Evolutionary conservation across 495 filamentous ascomycete species (phyloP).

Genomic region (Ramalina intermedia): DNA sequence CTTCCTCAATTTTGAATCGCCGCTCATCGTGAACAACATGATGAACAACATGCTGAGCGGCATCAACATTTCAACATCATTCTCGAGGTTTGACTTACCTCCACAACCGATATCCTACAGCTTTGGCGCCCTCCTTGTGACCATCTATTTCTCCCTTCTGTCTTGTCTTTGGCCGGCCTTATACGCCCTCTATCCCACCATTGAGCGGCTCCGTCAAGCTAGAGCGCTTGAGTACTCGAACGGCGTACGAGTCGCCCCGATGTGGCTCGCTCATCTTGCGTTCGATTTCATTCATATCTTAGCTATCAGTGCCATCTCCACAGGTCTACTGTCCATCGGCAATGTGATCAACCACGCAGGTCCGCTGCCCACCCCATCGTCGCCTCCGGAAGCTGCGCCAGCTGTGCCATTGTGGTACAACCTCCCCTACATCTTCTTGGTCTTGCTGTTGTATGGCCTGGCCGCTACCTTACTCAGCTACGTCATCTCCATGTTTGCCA

Average conservation of each 20-base stretch:
- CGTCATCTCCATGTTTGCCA: conserved; percentile 51
- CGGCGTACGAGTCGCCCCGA: conserved; percentile 50
- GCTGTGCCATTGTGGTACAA: conserved; percentile 34
- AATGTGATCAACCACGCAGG: conserved; percentile 17
- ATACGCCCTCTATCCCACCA: conserved; percentile 71
- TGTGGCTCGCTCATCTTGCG: conserved; percentile 62
- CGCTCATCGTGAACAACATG: conserved; percentile 52
- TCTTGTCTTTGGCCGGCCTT: conserved; percentile 63
- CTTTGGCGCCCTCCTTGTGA: conserved; percentile 45
- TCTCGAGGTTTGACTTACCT: conserved; percentile 52
- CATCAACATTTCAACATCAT: conserved; percentile 47
- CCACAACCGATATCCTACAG: conserved; percentile 45
- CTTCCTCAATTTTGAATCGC: conserved; percentile 25
- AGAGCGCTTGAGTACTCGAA: conserved; percentile 73
- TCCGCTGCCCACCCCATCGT: too few species aligned
- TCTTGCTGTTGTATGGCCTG: conserved; percentile 59
- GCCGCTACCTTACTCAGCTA: conserved; percentile 54
- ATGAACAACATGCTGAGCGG: conserved; percentile 47
- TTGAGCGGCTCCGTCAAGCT: conserved; percentile 59
- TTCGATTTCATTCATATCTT: conserved; percentile 63
- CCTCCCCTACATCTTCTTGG: conserved; percentile 54
- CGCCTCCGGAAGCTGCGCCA: too few species aligned
- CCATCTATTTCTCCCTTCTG: conserved; percentile 59
- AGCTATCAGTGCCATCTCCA: conserved; percentile 38
- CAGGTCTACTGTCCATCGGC: conserved; percentile 43